Percentiles rank a stretch among this genome's conserved stretches.
Evolutionary conservation across 495 filamentous ascomycete genomes (phyloP).

Genomic region (Cenococcum geophilum): DNA sequence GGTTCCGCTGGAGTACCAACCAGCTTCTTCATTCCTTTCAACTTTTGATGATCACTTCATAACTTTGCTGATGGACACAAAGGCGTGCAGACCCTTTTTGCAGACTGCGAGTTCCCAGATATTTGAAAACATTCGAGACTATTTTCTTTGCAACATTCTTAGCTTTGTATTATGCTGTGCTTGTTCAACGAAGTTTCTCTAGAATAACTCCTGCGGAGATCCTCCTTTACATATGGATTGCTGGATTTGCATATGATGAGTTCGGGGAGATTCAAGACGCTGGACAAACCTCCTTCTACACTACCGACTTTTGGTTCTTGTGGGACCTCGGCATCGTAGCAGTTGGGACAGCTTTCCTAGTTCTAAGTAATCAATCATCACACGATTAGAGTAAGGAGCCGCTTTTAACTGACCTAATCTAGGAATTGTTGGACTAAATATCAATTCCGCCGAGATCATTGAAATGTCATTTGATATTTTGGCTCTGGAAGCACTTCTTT

Average conservation of each 20-base stretch:
- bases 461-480: conserved; percentile 82
- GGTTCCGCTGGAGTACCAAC: background rate
- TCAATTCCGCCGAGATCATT: conserved; percentile 55
- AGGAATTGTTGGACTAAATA: conserved; percentile 70
- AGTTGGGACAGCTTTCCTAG: conserved; percentile 69
- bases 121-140: conserved; percentile 84
- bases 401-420: conserved; percentile 9
- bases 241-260: conserved; percentile 84
- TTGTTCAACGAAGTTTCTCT: conserved; percentile 52
- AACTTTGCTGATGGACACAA: conserved; percentile 7
- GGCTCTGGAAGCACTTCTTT: conserved; percentile 79
- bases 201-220: conserved; percentile 49
- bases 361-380: conserved; percentile 55
- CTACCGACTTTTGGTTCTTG: conserved; percentile 73
- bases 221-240: conserved; percentile 63
- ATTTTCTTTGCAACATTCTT: conserved; percentile 80
- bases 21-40: background rate
- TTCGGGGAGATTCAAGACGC: conserved; percentile 27
- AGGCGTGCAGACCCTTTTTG: conserved; percentile 74
- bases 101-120: conserved; percentile 80
- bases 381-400: background rate
- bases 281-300: conserved; percentile 29
- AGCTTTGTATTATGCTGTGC: conserved; percentile 74
- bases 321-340: conserved; percentile 84
- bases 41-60: background rate